These are phyloP conservation scores for Neurospora hispaniola DNA, from an alignment of 495 filamentous ascomycete genomes.

Conservation along the genomic window DNA sequence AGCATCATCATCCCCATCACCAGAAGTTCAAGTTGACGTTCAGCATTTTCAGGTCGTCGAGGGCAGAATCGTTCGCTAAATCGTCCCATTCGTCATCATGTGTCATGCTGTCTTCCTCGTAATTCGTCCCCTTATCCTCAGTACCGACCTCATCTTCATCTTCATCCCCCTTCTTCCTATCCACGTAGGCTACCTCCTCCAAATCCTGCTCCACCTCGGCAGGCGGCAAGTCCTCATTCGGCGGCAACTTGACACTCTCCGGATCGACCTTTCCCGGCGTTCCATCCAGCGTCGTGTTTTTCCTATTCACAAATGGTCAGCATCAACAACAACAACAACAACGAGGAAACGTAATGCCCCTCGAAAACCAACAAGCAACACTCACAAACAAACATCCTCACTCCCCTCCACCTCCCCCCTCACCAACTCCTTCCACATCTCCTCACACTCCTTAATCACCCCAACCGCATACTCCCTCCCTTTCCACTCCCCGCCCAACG, in stretches of 20 bases:
- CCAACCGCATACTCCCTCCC: constrained; percentile 6
- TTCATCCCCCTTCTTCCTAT: not conserved
- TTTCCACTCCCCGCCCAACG: constrained; percentile 8
- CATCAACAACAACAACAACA: not conserved
- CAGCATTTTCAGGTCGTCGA: not conserved
- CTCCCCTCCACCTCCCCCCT: constrained; percentile 8
- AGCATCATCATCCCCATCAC: not conserved
- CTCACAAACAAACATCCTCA: constrained; percentile 9
- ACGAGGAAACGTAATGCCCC: no score
- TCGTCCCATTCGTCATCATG: not conserved
- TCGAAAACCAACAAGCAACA: not conserved
- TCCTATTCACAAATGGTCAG: constrained; percentile 4
- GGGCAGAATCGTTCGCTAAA: not conserved
- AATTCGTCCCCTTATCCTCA: not conserved
- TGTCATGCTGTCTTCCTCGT: not conserved
- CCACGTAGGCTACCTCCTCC: constrained; percentile 7
- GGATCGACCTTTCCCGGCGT: constrained; percentile 18
- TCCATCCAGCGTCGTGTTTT: constrained; percentile 15
- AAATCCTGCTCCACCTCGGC: constrained; percentile 9
- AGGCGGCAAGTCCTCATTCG: constrained; percentile 12
- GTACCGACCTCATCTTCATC: not conserved
- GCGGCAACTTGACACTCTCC: constrained; percentile 8
- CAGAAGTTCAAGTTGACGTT: not conserved
- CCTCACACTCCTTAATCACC: constrained; percentile 10
- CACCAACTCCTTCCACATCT: constrained; percentile 13